phyloP scores from a whole-genome alignment of 352 stramenopile species.

The Albugo candida region DNA sequence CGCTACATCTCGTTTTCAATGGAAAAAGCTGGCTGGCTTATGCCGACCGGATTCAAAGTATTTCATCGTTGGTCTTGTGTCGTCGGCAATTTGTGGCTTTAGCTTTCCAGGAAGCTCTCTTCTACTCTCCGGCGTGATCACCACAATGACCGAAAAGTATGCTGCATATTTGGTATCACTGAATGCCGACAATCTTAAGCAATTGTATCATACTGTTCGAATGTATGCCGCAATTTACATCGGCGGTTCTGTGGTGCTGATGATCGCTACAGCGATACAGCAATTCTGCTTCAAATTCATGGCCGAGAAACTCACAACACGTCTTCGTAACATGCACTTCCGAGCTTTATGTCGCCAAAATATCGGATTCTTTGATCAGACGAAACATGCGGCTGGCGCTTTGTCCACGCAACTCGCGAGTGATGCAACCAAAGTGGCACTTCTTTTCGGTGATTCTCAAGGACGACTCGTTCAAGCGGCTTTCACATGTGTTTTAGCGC shows the following conservation, averaged over 20 bases:
- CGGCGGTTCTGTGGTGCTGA: conserved; percentile 14
- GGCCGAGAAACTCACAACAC: conserved; percentile 24
- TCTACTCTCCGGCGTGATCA: conserved; percentile 17
- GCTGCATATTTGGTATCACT: conserved; percentile 6
- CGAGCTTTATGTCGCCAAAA: conserved; percentile 22
- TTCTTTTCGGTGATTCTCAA: conserved; percentile 24
- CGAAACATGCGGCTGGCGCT: conserved; percentile 13
- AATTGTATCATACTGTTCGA: conserved; percentile 19
- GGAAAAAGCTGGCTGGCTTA: conserved; percentile 14
- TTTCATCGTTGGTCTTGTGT: conserved; percentile 14
- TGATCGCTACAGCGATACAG: conserved; percentile 10
- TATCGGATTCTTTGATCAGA: conserved; percentile 27
- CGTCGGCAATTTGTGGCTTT: conserved; percentile 16
- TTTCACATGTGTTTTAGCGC: conserved; percentile 27
- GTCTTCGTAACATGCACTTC: conserved; percentile 29
- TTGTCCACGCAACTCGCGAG: conserved; percentile 26
- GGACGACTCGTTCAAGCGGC: conserved; percentile 22
- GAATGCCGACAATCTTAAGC: conserved; percentile 11
- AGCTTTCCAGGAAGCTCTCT: conserved; percentile 14
- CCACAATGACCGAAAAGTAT: conserved; percentile 18
- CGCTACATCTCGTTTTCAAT: conserved; percentile 4
- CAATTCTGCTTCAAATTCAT: conserved; percentile 28
- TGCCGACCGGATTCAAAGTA: conserved; percentile 17
- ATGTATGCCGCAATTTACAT: conserved; percentile 21
- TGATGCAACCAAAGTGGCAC: conserved; percentile 20